Percentiles rank a stretch among this genome's conserved stretches.
These are phyloP conservation scores for Wickerhamomyces silvicola DNA, from an alignment of 805 yeast genomes.

Conservation along the genomic window DNA sequence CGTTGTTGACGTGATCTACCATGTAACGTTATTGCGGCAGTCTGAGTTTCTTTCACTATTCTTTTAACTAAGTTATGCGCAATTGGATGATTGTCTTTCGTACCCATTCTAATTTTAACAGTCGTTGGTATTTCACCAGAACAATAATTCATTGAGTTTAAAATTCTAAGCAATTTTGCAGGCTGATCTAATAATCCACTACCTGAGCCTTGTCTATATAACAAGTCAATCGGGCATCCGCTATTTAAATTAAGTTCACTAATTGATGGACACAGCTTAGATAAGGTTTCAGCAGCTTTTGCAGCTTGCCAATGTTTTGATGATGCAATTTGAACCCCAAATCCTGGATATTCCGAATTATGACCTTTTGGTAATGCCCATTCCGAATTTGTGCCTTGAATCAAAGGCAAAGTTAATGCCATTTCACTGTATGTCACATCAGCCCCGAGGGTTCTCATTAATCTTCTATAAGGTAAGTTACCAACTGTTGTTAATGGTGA, in stretches of 20 bases:
- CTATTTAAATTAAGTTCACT: slow-evolving; percentile 87
- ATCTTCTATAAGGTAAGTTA: slow-evolving; percentile 87
- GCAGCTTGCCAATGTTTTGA: slow-evolving; percentile 90
- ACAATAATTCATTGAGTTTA: slow-evolving; percentile 83
- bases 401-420: slow-evolving; percentile 82
- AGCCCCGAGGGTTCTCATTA: slow-evolving; percentile 87
- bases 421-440: slow-evolving; percentile 92
- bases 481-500: slow-evolving; percentile 98
- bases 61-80: slow-evolving; percentile 74
- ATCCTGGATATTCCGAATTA: slow-evolving; percentile 71
- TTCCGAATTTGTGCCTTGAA: slow-evolving; percentile 88
- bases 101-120: slow-evolving; percentile 88
- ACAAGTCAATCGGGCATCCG: slow-evolving; percentile 95
- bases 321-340: slow-evolving; percentile 91
- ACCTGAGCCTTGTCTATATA: slow-evolving; percentile 95
- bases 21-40: slow-evolving; percentile 87
- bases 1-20: slow-evolving; percentile 97
- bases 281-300: slow-evolving; percentile 80
- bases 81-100: slow-evolving; percentile 76
- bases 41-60: slow-evolving; percentile 70
- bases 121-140: slow-evolving; percentile 91
- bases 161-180: slow-evolving; percentile 66
- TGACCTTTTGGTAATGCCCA: slow-evolving; percentile 98
- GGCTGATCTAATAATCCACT: slow-evolving; percentile 89
- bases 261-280: slow-evolving; percentile 50